A percentile compares a stretch with the other conserved stretches of the same genome.
phyloP scores from a whole-genome alignment of 129 eudicot genomes.

The Flaveria robusta region DNA sequence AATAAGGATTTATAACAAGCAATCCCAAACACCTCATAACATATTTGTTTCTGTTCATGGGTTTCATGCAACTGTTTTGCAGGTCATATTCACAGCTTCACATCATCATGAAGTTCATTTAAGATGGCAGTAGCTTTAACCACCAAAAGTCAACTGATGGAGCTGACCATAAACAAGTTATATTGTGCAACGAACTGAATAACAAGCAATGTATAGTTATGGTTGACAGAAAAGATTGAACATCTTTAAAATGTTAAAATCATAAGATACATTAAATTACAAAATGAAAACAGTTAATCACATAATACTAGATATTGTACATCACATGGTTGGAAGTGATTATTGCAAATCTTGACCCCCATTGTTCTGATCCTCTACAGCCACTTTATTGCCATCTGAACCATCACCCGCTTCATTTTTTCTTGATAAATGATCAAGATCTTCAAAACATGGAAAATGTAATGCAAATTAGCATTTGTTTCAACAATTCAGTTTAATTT shows the following conservation, averaged over 20 bases:
- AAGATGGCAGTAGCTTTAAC: background rate
- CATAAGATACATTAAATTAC: slow-evolving; percentile 31
- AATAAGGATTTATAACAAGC: background rate
- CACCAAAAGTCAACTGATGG: background rate
- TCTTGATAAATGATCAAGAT: slow-evolving; percentile 23
- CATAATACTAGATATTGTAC: slow-evolving; percentile 26
- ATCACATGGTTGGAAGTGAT: slow-evolving; percentile 15
- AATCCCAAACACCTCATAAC: background rate
- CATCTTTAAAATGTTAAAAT: slow-evolving; percentile 22
- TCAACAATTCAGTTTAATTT: background rate
- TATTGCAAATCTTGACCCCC: slow-evolving; percentile 28
- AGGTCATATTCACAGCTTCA: slow-evolving; percentile 29
- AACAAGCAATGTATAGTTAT: slow-evolving; percentile 21
- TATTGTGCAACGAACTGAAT: slow-evolving; percentile 1
- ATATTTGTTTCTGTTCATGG: slow-evolving; percentile 17
- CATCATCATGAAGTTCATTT: background rate
- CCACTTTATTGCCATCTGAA: slow-evolving; percentile 40
- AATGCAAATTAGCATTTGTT: background rate
- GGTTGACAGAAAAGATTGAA: slow-evolving; percentile 1
- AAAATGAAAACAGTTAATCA: slow-evolving; percentile 21
- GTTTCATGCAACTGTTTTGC: slow-evolving; percentile 30
- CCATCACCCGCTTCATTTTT: slow-evolving; percentile 48
- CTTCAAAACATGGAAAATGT: slow-evolving; percentile 12
- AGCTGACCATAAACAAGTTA: background rate
- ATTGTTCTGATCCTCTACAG: slow-evolving; percentile 29